A percentile compares a stretch with the other conserved stretches of the same genome.
Conservation (phyloP, 345 rosid genomes). For the Eucalyptus curtisii region DNA sequence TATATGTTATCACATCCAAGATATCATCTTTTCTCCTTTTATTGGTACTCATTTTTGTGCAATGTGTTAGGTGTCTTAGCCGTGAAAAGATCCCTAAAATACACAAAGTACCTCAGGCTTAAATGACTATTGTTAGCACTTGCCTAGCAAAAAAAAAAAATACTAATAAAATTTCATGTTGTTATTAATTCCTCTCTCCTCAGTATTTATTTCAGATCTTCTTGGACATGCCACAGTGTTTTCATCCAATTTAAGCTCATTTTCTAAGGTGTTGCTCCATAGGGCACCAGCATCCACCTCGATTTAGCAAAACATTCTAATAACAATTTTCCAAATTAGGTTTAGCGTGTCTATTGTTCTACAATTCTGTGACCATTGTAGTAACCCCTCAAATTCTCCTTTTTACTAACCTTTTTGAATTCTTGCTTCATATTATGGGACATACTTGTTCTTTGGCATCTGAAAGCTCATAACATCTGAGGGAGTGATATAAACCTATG, state of each 20-base stretch:
- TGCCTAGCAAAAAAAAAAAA: neutral
- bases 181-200: neutral
- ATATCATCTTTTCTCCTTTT: neutral
- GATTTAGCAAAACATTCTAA: neutral
- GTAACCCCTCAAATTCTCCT: neutral
- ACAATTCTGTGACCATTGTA: neutral
- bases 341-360: neutral
- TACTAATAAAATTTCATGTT: neutral
- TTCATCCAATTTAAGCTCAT: neutral
- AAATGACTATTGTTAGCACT: neutral
- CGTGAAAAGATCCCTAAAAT: neutral
- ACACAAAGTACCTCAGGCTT: neutral
- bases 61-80: neutral
- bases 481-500: neutral
- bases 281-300: neutral
- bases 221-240: neutral
- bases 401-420: neutral
- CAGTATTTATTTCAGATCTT: neutral
- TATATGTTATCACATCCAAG: neutral
- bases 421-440: neutral
- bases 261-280: neutral
- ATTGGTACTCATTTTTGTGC: neutral
- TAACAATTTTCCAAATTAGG: neutral
- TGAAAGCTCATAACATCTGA: neutral
- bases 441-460: neutral